phyloP scores from a whole-genome alignment of 2,329 filamentous ascomycete species.

The Trichothecium roseum region DNA sequence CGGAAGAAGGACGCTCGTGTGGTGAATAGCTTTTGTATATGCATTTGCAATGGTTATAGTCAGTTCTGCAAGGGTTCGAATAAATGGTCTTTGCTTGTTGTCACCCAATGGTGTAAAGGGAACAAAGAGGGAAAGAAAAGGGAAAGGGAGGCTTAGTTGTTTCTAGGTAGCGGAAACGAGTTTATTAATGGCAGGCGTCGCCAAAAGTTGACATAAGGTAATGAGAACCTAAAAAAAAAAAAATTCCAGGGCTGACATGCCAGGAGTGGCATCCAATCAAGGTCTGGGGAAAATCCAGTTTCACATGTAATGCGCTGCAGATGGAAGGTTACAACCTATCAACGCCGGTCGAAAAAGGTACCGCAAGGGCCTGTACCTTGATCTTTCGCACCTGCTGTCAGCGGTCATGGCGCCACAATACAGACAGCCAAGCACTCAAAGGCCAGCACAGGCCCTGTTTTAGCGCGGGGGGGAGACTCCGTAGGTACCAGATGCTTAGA shows the following conservation, averaged over 20 bases:
- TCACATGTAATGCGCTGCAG: not conserved
- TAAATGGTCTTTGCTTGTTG: slow-evolving; percentile 3
- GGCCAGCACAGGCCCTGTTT: too few relatives aligned
- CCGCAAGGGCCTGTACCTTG: too few relatives aligned
- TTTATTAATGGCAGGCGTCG: too few relatives aligned
- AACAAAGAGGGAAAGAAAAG: slow-evolving; percentile 5
- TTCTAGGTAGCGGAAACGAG: not conserved
- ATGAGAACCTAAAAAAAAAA: not conserved
- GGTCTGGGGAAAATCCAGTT: not conserved
- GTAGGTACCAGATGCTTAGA: too few relatives aligned
- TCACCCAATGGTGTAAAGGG: slow-evolving; percentile 17
- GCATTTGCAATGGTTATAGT: slow-evolving; percentile 33
- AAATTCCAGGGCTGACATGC: not conserved
- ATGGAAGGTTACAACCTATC: slow-evolving; percentile 1
- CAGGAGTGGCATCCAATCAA: not conserved
- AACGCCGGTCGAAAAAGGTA: too few relatives aligned
- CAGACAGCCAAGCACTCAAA: too few relatives aligned
- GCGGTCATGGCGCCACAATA: too few relatives aligned
- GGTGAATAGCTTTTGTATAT: slow-evolving; percentile 37
- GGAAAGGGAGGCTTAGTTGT: slow-evolving; percentile 1
- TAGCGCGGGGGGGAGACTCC: too few relatives aligned
- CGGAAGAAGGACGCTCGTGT: slow-evolving; percentile 38
- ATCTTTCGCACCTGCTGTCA: too few relatives aligned
- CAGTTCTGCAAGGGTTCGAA: not conserved
- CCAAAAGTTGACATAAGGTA: too few relatives aligned